phyloP scores from a whole-genome alignment of 2,329 filamentous ascomycete genomes.

The Teratosphaeria zuluensis region DNA sequence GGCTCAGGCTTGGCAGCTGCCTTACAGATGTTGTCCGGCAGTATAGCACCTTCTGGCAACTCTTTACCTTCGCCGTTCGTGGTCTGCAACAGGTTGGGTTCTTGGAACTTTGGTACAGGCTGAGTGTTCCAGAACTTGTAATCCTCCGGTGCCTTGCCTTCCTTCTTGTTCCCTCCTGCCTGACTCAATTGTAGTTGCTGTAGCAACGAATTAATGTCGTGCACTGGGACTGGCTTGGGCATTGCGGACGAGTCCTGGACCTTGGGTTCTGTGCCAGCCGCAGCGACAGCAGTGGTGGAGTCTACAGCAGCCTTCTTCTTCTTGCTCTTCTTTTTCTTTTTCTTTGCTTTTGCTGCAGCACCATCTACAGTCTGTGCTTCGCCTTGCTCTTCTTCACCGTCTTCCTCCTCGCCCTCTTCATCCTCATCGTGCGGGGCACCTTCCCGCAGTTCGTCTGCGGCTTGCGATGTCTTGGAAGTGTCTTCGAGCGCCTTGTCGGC shows the following conservation, averaged over 20 bases:
- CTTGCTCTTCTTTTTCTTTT: constrained; percentile 21
- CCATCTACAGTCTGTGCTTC: constrained; percentile 7
- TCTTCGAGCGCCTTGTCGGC: neutral
- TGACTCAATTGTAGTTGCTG: constrained; percentile 19
- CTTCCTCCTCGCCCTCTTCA: constrained; percentile 9
- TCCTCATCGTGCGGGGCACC: constrained; percentile 1
- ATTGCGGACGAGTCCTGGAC: constrained; percentile 5
- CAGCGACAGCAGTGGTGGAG: neutral
- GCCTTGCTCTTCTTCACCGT: constrained; percentile 14
- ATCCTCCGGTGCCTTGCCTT: constrained; percentile 26
- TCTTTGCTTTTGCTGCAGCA: constrained; percentile 7
- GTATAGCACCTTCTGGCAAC: constrained; percentile 72
- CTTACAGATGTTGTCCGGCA: constrained; percentile 66
- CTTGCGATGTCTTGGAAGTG: neutral
- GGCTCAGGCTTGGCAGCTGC: constrained; percentile 44
- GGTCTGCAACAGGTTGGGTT: constrained; percentile 25
- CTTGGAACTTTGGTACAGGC: constrained; percentile 75
- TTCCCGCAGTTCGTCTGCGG: neutral
- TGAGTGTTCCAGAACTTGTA: constrained; percentile 99
- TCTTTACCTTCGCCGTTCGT: constrained; percentile 39
- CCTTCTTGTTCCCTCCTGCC: constrained; percentile 12
- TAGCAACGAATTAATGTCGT: constrained; percentile 21
- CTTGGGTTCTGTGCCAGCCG: constrained; percentile 1
- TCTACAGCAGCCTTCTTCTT: constrained; percentile 10
- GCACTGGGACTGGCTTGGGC: constrained; percentile 11